Conservation (phyloP, 208 protist species). For the Leishmania mexicana region DNA sequence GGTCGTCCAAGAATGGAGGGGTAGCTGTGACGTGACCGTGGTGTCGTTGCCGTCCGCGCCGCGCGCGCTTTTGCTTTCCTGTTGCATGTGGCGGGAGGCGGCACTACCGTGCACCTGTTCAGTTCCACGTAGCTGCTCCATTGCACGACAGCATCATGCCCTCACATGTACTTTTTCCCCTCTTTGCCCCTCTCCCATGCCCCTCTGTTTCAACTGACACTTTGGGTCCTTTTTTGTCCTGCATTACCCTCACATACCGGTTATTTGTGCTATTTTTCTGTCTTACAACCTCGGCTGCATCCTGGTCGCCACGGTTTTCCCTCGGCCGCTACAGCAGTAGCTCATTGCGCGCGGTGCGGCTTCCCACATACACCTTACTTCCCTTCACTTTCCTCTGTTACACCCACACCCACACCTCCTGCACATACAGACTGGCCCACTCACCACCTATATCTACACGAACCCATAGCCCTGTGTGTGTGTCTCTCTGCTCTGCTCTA, state of each 20-base stretch:
- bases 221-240: too few species aligned
- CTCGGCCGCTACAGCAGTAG: neutral
- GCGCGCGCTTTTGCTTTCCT: neutral
- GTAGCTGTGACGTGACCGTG: neutral
- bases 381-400: too few species aligned
- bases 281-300: neutral
- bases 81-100: neutral
- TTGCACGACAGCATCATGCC: neutral
- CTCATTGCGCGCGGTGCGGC: neutral
- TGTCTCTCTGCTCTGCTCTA: constrained; percentile 9
- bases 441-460: neutral
- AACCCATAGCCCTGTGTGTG: neutral
- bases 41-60: neutral
- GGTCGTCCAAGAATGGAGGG: neutral
- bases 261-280: neutral
- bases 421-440: neutral
- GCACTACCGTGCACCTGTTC: neutral
- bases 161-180: neutral
- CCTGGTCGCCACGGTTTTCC: neutral
- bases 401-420: too few species aligned
- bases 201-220: neutral
- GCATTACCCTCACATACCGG: too few species aligned
- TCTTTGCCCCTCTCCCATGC: neutral
- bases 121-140: neutral
- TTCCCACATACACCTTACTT: neutral